Conservation (phyloP, 2,329 filamentous ascomycete species). For the Apiospora pterosperma region DNA sequence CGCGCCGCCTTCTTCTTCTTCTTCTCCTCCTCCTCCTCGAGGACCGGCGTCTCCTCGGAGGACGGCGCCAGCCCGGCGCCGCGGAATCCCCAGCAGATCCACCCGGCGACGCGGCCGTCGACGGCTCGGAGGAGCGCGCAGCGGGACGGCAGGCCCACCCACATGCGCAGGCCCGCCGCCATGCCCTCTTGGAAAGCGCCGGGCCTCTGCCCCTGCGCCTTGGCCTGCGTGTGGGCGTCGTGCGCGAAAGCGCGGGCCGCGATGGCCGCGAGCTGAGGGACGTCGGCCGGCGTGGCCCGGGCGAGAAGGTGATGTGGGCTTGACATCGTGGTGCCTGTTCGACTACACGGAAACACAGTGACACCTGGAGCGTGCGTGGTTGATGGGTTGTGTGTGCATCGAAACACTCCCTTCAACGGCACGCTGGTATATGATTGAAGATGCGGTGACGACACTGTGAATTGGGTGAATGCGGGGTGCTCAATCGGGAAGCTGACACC, state of each 20-base stretch:
- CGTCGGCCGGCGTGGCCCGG: constrained; percentile 22
- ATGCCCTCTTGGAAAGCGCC: constrained; percentile 24
- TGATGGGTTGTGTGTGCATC: background rate
- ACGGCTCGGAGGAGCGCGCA: constrained; percentile 29
- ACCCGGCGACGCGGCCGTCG: constrained; percentile 27
- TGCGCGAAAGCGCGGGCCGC: constrained; percentile 27
- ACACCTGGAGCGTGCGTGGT: no score
- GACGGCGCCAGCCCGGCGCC: constrained; percentile 16
- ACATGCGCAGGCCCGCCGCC: constrained; percentile 14
- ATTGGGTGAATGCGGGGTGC: background rate
- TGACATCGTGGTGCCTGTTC: background rate
- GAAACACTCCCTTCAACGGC: background rate
- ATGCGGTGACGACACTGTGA: background rate
- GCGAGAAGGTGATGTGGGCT: constrained; percentile 15
- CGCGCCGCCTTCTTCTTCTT: background rate
- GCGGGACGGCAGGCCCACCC: constrained; percentile 19
- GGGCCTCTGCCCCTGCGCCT: constrained; percentile 24
- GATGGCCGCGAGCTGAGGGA: constrained; percentile 26
- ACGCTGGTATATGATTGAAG: background rate
- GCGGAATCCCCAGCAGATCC: constrained; percentile 29
- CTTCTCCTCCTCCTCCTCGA: background rate
- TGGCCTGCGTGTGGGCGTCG: constrained; percentile 31
- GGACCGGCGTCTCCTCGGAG: constrained; percentile 13
- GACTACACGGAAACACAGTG: background rate
- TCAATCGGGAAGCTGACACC: background rate